Percentiles rank a stretch among this genome's conserved stretches.
Conservation (phyloP, 345 rosid genomes). For the Salix exigua region DNA sequence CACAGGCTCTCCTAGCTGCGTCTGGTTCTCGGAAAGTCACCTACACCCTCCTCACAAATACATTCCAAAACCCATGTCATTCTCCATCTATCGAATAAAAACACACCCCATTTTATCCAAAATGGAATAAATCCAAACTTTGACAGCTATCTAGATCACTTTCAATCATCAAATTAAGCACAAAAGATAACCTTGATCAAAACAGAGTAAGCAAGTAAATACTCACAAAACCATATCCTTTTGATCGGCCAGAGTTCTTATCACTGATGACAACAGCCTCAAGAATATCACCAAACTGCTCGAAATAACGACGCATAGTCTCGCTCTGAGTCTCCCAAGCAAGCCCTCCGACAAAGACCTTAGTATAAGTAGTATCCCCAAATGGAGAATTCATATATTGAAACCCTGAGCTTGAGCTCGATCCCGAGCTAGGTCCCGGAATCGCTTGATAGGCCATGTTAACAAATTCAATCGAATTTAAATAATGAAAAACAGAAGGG, state of each 20-base stretch:
- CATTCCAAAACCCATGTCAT: conserved; percentile 38
- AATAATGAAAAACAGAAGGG: neutral
- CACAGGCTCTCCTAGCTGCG: conserved; percentile 93
- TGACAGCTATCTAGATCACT: neutral
- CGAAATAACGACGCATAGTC: conserved; percentile 74
- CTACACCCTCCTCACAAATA: conserved; percentile 75
- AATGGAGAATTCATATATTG: conserved; percentile 71
- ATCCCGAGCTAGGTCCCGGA: conserved; percentile 30
- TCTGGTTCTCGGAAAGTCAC: conserved; percentile 97
- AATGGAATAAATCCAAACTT: neutral
- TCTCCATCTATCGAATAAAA: conserved; percentile 22
- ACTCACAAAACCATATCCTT: conserved; percentile 99
- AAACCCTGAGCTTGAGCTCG: conserved; percentile 38
- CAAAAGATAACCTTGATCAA: neutral
- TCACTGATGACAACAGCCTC: conserved; percentile 96
- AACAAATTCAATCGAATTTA: neutral
- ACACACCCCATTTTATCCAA: neutral
- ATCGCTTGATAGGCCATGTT: conserved; percentile 24
- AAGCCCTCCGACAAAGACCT: conserved; percentile 86
- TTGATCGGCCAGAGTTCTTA: conserved; percentile 94
- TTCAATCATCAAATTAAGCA: neutral
- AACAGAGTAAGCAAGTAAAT: neutral
- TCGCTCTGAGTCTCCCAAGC: conserved; percentile 96
- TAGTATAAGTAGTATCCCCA: conserved; percentile 83
- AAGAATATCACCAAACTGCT: conserved; percentile 80